Base-by-base conservation (phyloP, 2,329 filamentous ascomycete genomes). In the Neodidymelliopsis sp. region DNA sequence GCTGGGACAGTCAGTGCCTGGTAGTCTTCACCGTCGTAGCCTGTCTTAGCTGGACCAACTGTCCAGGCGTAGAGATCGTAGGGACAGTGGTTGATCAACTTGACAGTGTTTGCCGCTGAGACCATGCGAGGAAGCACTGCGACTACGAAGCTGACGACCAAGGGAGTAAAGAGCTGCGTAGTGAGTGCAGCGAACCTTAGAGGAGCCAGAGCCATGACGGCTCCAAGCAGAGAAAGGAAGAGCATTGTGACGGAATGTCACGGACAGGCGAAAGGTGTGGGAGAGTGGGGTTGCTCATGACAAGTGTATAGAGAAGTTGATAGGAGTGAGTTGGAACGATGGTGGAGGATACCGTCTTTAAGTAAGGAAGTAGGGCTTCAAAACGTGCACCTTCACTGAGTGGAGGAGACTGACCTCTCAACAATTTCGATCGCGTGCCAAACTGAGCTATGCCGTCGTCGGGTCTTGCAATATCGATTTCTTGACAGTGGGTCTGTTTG, bases 81-180 rank as follows among this genome's bases (percentile, higher is more conserved):
- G 10, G 54, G 46, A 35, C 64, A 67, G 47, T 62, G 36, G 40
- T 68, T 68, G 30, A 53, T 35, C 39, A 63, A 54, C 8, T 53
- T 57, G 25, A 66, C 30, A 10, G 36, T 57, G 33, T 62, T 62
- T 22, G 44, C 41, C 15, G 54, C 59, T 9, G 33, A 29, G 6
- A 31, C 37, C 20, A 43, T 4, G 35, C 38, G 13, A 33, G 34
- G 5, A 45, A 15, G 20, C 12, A 18, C 9, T 25, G 19, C 12
- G 19, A 16, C 18, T 8, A n/a, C 5, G 16, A 41, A 23, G 24
- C 15, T 11, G 18, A 6, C 25, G 6, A 24, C 2, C n/a, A 38
- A 2, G 16, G 10, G 5, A 9, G 24, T 7, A 11, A 43, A 29
- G 12, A 34, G n/a, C n/a, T 27, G 36, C 45, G 51, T 54, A n/a